Conservation (phyloP, 208 protist genomes). For the Acanthamoeba divionensis region DNA sequence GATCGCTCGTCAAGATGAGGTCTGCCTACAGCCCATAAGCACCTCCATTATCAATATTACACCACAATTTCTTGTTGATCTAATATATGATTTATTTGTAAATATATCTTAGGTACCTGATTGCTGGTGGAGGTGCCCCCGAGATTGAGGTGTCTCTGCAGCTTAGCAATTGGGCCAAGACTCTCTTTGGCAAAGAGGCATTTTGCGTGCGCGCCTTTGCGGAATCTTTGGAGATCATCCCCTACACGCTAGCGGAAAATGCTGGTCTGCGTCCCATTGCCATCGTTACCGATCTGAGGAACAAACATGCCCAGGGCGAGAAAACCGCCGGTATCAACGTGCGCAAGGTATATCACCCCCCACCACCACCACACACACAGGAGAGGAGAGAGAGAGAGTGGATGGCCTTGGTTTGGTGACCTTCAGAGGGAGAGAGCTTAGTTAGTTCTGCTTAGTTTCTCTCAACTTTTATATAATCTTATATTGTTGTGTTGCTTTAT, state of each 20-base stretch:
- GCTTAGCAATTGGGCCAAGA: slow-evolving; percentile 89
- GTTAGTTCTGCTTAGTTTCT: not conserved
- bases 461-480: too few species aligned
- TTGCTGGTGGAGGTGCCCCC: slow-evolving; percentile 94
- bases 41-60: not conserved
- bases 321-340: slow-evolving; percentile 91
- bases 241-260: slow-evolving; percentile 98
- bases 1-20: slow-evolving; percentile 97
- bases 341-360: slow-evolving; percentile 76
- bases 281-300: slow-evolving; percentile 97
- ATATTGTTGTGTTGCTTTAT: not conserved
- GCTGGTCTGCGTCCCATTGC: slow-evolving; percentile 96
- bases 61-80: not conserved
- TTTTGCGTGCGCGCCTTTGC: slow-evolving; percentile 96
- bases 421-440: too few species aligned
- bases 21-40: slow-evolving; percentile 41
- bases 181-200: slow-evolving; percentile 82
- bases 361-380: not conserved
- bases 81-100: not conserved
- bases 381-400: not conserved
- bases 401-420: not conserved
- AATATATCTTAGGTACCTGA: slow-evolving; percentile 63
- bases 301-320: slow-evolving; percentile 90
- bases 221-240: slow-evolving; percentile 97
- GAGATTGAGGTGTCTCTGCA: slow-evolving; percentile 94